A percentile compares a stretch with the other conserved stretches of the same genome.
Conservation (phyloP, 2,329 filamentous ascomycete species). For the Cytospora schulzeri region DNA sequence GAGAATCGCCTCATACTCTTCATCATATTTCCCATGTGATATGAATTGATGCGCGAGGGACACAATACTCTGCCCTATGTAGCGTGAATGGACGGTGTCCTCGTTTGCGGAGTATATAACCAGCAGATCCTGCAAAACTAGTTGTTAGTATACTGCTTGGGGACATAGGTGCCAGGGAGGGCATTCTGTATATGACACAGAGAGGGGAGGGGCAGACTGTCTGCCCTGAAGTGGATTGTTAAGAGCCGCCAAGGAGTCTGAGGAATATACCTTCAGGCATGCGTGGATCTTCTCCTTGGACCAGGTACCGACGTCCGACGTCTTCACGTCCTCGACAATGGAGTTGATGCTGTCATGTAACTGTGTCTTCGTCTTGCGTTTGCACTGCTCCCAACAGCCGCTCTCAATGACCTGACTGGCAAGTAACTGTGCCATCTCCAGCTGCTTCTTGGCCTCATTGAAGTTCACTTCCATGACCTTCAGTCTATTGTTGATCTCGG, state of each 20-base stretch:
- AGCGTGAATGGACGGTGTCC: background rate
- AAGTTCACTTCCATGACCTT: slow-evolving; percentile 4
- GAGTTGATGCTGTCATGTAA: background rate
- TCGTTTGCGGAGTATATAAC: background rate
- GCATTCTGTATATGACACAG: background rate
- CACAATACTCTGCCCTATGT: background rate
- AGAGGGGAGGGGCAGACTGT: background rate
- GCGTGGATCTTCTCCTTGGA: slow-evolving; percentile 8
- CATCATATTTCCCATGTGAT: slow-evolving; percentile 8
- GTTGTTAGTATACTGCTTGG: background rate
- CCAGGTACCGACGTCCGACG: background rate
- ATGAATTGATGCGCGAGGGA: slow-evolving; percentile 2
- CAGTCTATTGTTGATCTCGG: slow-evolving; percentile 3
- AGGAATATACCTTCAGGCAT: slow-evolving; percentile 3
- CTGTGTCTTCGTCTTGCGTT: background rate
- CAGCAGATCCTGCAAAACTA: background rate
- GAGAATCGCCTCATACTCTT: slow-evolving; percentile 3
- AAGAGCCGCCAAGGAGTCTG: background rate
- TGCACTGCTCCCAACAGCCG: slow-evolving; percentile 7
- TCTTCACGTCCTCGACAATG: background rate
- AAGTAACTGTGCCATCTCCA: slow-evolving; percentile 2
- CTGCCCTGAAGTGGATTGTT: no score
- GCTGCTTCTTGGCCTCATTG: background rate
- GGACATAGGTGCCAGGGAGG: background rate
- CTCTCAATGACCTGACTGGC: background rate